Conservation (phyloP, 371 early-diverging fungal genomes). For the Apophysomyces sp. region DNA sequence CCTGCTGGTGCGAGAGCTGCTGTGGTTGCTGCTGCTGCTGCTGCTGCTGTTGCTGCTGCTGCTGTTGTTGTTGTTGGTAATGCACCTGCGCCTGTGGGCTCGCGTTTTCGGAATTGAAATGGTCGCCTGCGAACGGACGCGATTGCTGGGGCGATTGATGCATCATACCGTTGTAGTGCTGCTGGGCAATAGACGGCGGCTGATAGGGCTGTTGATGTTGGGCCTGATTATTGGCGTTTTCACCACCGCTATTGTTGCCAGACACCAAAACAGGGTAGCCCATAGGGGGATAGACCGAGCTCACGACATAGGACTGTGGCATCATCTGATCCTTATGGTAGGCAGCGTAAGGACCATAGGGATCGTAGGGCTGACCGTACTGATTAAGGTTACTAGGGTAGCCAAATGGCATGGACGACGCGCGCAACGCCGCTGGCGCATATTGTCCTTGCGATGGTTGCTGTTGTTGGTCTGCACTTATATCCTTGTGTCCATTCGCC, state of each 20-base stretch:
- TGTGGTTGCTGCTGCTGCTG: conserved; percentile 20
- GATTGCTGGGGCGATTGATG: conserved; percentile 1
- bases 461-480: neutral
- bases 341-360: conserved; percentile 26
- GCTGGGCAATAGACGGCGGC: neutral
- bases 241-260: conserved; percentile 17
- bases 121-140: conserved; percentile 1
- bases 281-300: conserved; percentile 30
- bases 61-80: neutral
- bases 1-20: conserved; percentile 1
- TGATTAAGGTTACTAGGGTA: conserved; percentile 22
- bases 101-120: neutral
- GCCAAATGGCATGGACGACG: conserved; percentile 16
- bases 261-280: conserved; percentile 26
- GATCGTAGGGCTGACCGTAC: conserved; percentile 31
- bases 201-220: conserved; percentile 12
- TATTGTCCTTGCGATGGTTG: neutral
- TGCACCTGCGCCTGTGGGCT: neutral
- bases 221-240: conserved; percentile 7
- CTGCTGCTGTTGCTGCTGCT: conserved; percentile 14
- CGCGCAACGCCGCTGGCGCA: conserved; percentile 2
- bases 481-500: neutral
- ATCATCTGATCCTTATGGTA: conserved; percentile 21
- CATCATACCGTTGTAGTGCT: conserved; percentile 3
- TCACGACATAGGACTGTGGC: conserved; percentile 17